phyloP scores from a whole-genome alignment of 192 early-diverging fungal species.

The Anaeromyces robustus region DNA sequence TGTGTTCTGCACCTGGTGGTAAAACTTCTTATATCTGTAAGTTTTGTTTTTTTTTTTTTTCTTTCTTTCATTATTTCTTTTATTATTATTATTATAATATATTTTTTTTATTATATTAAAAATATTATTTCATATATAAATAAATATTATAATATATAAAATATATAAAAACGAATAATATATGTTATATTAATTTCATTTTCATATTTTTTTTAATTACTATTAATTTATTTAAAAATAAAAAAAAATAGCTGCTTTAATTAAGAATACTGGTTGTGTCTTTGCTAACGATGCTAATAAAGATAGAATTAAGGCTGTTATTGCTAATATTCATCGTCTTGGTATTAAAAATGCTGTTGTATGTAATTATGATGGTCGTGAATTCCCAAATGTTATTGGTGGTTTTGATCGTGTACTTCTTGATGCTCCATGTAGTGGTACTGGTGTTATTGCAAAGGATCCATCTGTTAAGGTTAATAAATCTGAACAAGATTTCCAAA shows the following conservation, averaged over 20 bases:
- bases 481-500: conserved; percentile 72
- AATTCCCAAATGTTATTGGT: conserved; percentile 92
- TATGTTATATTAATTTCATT: no score
- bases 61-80: no score
- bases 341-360: conserved; percentile 68
- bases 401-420: conserved; percentile 94
- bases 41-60: background rate
- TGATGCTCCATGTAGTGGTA: conserved; percentile 97
- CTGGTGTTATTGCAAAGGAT: conserved; percentile 98
- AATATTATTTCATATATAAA: no score
- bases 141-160: no score
- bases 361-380: conserved; percentile 92
- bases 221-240: no score
- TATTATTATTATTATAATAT: background rate
- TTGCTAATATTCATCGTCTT: conserved; percentile 81
- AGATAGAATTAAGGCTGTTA: conserved; percentile 77
- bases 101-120: conserved; percentile 1
- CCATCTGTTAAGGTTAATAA: conserved; percentile 91
- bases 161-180: no score
- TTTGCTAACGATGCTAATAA: conserved; percentile 96
- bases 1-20: conserved; percentile 96
- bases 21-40: conserved; percentile 82
- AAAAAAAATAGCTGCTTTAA: conserved; percentile 47
- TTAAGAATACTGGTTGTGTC: conserved; percentile 94
- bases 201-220: background rate